Evolutionary conservation across 2,329 filamentous ascomycete genomes (phyloP).

Genomic region (Paecilomyces sp.): DNA sequence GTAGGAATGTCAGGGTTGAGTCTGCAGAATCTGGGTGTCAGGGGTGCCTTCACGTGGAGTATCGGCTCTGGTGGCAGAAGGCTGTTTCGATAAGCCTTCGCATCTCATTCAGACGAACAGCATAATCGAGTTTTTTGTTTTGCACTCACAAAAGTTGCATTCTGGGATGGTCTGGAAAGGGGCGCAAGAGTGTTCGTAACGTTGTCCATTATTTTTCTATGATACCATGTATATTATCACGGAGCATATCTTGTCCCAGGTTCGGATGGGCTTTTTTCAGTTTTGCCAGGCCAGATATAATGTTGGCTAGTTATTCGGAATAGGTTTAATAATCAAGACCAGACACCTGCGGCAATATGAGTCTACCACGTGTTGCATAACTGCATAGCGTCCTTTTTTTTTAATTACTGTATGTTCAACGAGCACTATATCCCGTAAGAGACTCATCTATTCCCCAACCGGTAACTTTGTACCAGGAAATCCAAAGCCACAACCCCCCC

Average conservation of each 20-base stretch:
- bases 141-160: neutral
- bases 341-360: no score
- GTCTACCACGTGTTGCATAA: no score
- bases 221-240: neutral
- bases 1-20: slow-evolving; percentile 43
- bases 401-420: no score
- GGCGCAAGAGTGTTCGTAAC: neutral
- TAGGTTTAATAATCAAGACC: neutral
- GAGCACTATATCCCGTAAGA: no score
- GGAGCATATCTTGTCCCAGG: neutral
- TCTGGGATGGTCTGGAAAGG: neutral
- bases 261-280: neutral
- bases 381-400: no score
- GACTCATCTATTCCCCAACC: no score
- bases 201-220: neutral
- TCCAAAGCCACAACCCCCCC: no score
- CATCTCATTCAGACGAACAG: neutral
- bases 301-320: neutral
- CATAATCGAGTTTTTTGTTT: neutral
- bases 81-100: slow-evolving; percentile 33
- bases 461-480: no score
- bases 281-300: neutral
- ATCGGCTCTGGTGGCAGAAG: slow-evolving; percentile 32
- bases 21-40: slow-evolving; percentile 37
- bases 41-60: slow-evolving; percentile 37